A percentile compares a stretch with the other conserved stretches of the same genome.
These are phyloP conservation scores for Geotrichum candidum DNA, from an alignment of 1,139 yeast species.

Conservation along the genomic window DNA sequence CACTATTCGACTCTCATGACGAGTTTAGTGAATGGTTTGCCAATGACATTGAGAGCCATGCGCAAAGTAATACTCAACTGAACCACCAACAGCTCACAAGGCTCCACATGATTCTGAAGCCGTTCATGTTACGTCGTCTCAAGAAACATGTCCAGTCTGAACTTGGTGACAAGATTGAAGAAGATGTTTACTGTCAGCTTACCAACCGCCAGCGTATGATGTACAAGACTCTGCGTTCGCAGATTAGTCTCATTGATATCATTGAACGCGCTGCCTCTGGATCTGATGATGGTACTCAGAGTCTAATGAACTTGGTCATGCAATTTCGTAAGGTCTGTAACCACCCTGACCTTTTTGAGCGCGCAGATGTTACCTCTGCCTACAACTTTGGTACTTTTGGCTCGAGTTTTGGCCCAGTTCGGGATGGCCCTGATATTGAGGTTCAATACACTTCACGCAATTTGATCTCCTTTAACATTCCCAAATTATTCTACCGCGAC, in stretches of 20 bases:
- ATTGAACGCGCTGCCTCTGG: constrained; percentile 65
- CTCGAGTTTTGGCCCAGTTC: constrained; percentile 61
- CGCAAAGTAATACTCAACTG: constrained; percentile 84
- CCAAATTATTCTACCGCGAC: constrained; percentile 66
- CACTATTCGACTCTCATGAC: constrained; percentile 93
- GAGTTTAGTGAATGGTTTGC: constrained; percentile 99
- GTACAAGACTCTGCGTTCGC: constrained; percentile 83
- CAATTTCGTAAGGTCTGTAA: constrained; percentile 97
- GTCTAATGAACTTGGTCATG: constrained; percentile 92
- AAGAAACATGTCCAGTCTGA: constrained; percentile 97
- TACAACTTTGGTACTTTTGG: constrained; percentile 72
- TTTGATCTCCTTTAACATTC: constrained; percentile 53
- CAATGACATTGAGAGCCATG: constrained; percentile 95
- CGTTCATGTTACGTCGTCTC: constrained; percentile 95
- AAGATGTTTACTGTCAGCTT: constrained; percentile 86
- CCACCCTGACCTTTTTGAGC: constrained; percentile 95
- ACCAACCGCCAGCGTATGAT: constrained; percentile 84
- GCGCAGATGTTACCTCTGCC: constrained; percentile 89
- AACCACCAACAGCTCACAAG: constrained; percentile 91
- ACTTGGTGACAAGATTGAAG: constrained; percentile 92
- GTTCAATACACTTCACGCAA: constrained; percentile 61
- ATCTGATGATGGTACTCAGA: constrained; percentile 63
- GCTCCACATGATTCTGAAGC: constrained; percentile 89
- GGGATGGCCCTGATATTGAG: constrained; percentile 57
- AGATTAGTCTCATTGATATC: constrained; percentile 80